Percentiles rank a stretch among this genome's conserved stretches.
These are phyloP conservation scores for Pestalotiopsis sp. DNA, from an alignment of 2,329 filamentous ascomycete genomes.

Conservation along the genomic window DNA sequence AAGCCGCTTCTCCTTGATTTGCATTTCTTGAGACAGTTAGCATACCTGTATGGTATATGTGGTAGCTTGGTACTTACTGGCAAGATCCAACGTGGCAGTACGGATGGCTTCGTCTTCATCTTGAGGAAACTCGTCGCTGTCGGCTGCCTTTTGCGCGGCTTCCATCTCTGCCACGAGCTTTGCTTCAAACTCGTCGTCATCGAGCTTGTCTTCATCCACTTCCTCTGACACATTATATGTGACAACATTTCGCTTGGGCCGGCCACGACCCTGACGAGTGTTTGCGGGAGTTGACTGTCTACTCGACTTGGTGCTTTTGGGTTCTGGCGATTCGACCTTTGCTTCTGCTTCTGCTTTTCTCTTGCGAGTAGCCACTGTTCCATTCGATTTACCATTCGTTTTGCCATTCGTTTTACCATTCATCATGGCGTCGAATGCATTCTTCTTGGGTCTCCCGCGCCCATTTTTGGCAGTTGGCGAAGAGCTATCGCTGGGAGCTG, in stretches of 20 bases:
- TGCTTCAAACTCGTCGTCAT: slow-evolving; percentile 82
- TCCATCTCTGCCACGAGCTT: slow-evolving; percentile 69
- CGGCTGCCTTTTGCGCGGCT: slow-evolving; percentile 36
- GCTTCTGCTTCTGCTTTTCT: slow-evolving; percentile 40
- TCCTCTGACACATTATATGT: slow-evolving; percentile 59
- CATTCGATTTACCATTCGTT: slow-evolving; percentile 9
- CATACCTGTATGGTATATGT: background rate
- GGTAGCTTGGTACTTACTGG: slow-evolving; percentile 58
- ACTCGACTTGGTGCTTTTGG: slow-evolving; percentile 77
- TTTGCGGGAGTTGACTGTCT: slow-evolving; percentile 73
- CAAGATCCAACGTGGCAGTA: slow-evolving; percentile 71
- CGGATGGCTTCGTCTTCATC: slow-evolving; percentile 65
- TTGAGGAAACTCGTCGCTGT: slow-evolving; percentile 36
- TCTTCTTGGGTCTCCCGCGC: slow-evolving; percentile 25
- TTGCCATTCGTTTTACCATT: background rate
- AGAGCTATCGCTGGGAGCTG: slow-evolving; percentile 49
- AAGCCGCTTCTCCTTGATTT: slow-evolving; percentile 88
- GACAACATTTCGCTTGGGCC: slow-evolving; percentile 51
- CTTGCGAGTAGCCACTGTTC: slow-evolving; percentile 28
- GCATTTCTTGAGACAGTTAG: slow-evolving; percentile 58
- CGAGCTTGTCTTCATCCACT: slow-evolving; percentile 66
- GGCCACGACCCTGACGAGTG: slow-evolving; percentile 44
- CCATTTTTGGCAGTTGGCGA: slow-evolving; percentile 45
- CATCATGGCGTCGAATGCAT: slow-evolving; percentile 17
- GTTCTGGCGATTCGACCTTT: slow-evolving; percentile 34